Base-by-base conservation (phyloP, 306 rosid genomes). In the Vigna nakashimae region DNA sequence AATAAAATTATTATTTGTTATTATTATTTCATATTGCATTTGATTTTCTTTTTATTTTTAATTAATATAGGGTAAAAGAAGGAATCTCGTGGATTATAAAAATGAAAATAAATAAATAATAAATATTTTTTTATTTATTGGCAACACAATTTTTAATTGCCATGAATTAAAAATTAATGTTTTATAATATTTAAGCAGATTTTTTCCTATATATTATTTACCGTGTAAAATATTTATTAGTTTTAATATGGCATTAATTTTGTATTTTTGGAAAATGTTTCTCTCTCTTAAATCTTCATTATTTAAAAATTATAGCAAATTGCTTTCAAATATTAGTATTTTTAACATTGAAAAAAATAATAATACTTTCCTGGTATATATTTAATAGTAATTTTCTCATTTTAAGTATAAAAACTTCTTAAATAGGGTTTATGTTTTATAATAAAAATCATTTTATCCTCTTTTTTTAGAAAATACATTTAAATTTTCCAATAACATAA, bases 211-310 rank as follows among this genome's bases (percentile, higher is more conserved):
- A 66, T 75, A 46, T 75, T 46, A 65, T 74, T 69, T 34, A n/a
- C 3, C 32, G 4, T 30, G 28, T 69, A 40, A 36, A 64, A 77
- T 77, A 82, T 74, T 77, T 6, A 83, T 76, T 74, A 26, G 56
- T 62, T 32, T 82, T 74, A 82, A 40, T 70, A 34, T 79, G 36
- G 48, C 50, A 77, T 71, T 86, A 5, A 10, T 70, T 57, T 86
- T 65, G 0, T 72, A 60, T 72, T 76, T 76, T 76, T 22, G 66
- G 67, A 55, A 72, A 67, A 57, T 26, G n/a, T 24, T 34, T 70
- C 40, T 67, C 40, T 28, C 2, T 3, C n/a, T 20, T 3, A 53
- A 45, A 53, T 46, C 64, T 45, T 46, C 57, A 7, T 43, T 8
- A 67, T 59, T 28, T 69, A 62, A 74, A 74, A 76, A 63, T 13